Percentiles rank a stretch among this genome's conserved stretches.
These are phyloP conservation scores for Aspergillus sp. DNA, from an alignment of 2,329 filamentous ascomycete species.

Conservation along the genomic window DNA sequence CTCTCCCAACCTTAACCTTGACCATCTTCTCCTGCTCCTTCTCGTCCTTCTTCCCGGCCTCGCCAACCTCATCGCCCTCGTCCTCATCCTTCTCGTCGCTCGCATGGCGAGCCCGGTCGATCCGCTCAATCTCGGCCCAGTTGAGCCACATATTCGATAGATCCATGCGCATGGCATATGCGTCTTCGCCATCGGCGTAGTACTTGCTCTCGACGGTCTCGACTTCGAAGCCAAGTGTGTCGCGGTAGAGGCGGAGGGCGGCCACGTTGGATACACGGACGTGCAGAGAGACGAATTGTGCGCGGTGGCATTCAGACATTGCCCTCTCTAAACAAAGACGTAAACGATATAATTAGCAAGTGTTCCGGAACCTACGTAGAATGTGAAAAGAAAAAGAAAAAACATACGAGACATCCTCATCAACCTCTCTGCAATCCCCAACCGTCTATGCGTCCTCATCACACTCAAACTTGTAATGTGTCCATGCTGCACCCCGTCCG, in stretches of 20 bases:
- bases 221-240: conserved; percentile 84
- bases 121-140: conserved; percentile 47
- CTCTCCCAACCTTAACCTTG: conserved; percentile 81
- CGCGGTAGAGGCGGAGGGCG: conserved; percentile 86
- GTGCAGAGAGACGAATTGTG: conserved; percentile 91
- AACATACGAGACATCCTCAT: conserved; percentile 90
- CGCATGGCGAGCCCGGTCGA: conserved; percentile 35
- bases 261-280: conserved; percentile 92
- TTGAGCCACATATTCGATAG: conserved; percentile 55
- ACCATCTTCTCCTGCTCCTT: conserved; percentile 63
- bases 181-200: conserved; percentile 97
- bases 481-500: conserved; percentile 86
- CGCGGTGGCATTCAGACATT: conserved; percentile 93
- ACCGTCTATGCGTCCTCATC: conserved; percentile 88
- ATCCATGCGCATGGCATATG: conserved; percentile 89
- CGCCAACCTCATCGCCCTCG: conserved; percentile 71
- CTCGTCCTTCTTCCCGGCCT: conserved; percentile 55
- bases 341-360: not conserved
- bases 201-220: conserved; percentile 61
- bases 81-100: conserved; percentile 45
- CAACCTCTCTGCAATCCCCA: conserved; percentile 94
- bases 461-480: conserved; percentile 95
- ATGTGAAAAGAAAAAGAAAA: not conserved
- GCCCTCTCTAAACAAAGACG: conserved; percentile 65
- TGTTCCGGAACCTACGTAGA: not conserved